Evolutionary conservation across 371 early-diverging fungal species (phyloP), one percentile per base, ranked within the genome.

Genomic region (Mucor circinelloides): DNA sequence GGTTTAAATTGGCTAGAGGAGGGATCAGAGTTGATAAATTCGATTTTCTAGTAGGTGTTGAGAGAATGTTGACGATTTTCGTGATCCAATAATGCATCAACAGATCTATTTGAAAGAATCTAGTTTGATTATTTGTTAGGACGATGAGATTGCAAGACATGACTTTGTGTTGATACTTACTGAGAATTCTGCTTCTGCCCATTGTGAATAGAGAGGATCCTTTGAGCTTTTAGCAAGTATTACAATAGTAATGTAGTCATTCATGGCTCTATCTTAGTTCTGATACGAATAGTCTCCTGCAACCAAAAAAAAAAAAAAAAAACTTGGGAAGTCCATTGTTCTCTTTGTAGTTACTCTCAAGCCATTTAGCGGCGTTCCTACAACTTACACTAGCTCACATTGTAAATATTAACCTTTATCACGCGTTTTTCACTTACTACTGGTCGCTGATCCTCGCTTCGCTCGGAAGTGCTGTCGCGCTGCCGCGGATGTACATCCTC

Each of bases 311-410:
- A n/a, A n/a, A n/a, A n/a, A n/a, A n/a, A 28, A 63, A 63, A 55
- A 63, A 25, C 64, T n/a, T 63, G 28, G 42, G 64, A 38, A 38
- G 64, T 1, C 64, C 64, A 63, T 55, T 63, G 55, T 55, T 63
- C 8, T 63, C 27, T 36, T 42, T 28, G 27, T 55, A 56, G 40
- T 54, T 63, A 54, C 23, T 36, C 40, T 55, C 40, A 23, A 63
- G 56, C 64, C 64, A 55, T 55, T 63, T 27, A 55, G 0, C 38
- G 34, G 64, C 36, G 42, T 63, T 55, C 64, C 64, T 63, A 63
- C 27, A 21, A 12, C 40, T 63, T 57, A 57, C 32, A 32, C 31
- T 57, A n/a, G 19, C 30, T 57, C 30, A 31, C 32, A 32, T 28
- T 57, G 57, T 31, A 57, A 31, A 40, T 63, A 38, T 63, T 54